A percentile compares a stretch with the other conserved stretches of the same genome.
phyloP scores from a whole-genome alignment of 305 asterid species.

The Fraxinus floribunda region DNA sequence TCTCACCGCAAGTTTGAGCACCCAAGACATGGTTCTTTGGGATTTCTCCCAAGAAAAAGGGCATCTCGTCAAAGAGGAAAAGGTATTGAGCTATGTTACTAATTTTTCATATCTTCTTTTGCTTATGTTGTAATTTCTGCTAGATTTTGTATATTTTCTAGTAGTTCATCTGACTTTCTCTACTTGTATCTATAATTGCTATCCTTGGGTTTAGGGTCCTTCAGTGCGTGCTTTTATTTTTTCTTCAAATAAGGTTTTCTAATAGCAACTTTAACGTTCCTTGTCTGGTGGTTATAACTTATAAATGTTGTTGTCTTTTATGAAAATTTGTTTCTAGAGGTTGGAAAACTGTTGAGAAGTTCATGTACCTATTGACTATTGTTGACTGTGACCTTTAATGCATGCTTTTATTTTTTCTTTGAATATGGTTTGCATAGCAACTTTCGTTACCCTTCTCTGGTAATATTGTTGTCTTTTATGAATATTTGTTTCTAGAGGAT shows the following conservation, averaged over 20 bases:
- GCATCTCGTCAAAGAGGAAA: conserved; percentile 79
- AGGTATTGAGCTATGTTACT: conserved; percentile 37
- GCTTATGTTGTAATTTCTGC: neutral
- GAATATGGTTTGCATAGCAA: neutral
- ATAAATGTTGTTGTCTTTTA: neutral
- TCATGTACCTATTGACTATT: neutral
- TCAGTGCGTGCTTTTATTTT: neutral
- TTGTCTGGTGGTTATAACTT: neutral
- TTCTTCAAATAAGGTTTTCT: neutral
- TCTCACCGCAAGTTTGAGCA: conserved; percentile 96
- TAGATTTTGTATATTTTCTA: neutral
- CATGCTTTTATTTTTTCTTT: neutral
- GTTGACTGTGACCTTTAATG: neutral
- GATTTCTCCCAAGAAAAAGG: conserved; percentile 87
- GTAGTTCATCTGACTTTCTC: neutral
- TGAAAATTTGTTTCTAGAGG: neutral
- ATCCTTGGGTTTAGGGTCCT: neutral
- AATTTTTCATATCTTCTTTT: neutral
- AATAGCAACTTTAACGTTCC: neutral
- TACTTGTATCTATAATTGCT: neutral
- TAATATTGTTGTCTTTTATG: neutral
- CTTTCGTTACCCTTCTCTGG: neutral
- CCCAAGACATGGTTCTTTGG: conserved; percentile 89
- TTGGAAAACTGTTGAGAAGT: neutral
- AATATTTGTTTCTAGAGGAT: neutral